Conservation (phyloP, 495 filamentous ascomycete genomes). For the Neurospora hispaniola region DNA sequence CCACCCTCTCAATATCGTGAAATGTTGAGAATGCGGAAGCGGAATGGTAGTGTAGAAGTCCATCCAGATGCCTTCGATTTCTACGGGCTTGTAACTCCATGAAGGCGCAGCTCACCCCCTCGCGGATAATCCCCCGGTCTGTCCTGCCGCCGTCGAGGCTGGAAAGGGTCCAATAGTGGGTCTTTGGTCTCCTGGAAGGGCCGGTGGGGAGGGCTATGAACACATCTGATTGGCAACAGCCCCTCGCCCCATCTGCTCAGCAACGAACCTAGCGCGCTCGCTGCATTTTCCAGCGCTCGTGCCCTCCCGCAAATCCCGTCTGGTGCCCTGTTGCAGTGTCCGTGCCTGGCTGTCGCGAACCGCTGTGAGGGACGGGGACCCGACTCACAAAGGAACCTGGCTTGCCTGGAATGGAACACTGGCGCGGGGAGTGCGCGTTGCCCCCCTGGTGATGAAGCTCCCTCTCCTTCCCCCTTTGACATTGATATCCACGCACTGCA, state of each 20-base stretch:
- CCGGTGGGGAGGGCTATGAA: not conserved
- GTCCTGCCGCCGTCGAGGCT: not conserved
- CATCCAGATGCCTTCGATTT: not conserved
- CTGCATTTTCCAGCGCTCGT: not conserved
- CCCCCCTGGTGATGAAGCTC: not conserved
- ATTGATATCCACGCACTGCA: not conserved
- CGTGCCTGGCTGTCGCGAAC: not conserved
- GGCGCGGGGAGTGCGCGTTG: not conserved
- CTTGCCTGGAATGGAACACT: not conserved
- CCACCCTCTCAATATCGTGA: not conserved
- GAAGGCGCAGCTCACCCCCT: not conserved
- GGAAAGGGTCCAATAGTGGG: not conserved
- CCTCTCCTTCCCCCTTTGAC: not conserved
- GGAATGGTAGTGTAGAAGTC: not conserved
- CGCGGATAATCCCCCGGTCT: not conserved
- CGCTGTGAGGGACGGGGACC: not conserved
- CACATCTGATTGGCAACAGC: not conserved
- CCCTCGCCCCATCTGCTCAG: not conserved
- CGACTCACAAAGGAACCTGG: not conserved
- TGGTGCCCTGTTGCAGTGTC: not conserved
- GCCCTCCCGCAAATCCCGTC: not conserved
- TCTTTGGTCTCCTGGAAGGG: not conserved
- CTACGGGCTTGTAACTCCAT: not conserved
- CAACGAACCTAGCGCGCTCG: not conserved
- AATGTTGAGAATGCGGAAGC: not conserved